Evolutionary conservation across 2,329 filamentous ascomycete species (phyloP).

Genomic region (Cadophora sp.): DNA sequence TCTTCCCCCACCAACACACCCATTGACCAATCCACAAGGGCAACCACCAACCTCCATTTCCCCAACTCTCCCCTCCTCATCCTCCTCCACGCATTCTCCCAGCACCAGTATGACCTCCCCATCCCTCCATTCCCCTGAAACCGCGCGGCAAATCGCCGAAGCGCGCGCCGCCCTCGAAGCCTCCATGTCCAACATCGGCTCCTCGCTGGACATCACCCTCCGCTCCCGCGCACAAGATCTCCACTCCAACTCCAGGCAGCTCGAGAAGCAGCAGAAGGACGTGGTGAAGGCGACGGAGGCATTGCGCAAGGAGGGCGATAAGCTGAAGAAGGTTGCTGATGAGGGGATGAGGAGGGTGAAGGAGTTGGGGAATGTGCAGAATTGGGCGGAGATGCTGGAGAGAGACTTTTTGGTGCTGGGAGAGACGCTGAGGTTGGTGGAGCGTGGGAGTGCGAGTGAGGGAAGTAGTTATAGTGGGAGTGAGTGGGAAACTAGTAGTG

Average conservation of each 20-base stretch:
- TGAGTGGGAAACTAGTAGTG: constrained; percentile 18
- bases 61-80: constrained; percentile 26
- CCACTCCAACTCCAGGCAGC: constrained; percentile 70
- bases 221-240: constrained; percentile 71
- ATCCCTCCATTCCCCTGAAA: constrained; percentile 36
- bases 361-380: constrained; percentile 82
- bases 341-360: constrained; percentile 71
- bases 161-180: constrained; percentile 66
- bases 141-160: constrained; percentile 53
- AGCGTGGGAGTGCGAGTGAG: constrained; percentile 44
- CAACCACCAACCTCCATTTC: constrained; percentile 21
- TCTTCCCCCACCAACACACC: constrained; percentile 10
- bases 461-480: constrained; percentile 26
- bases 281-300: constrained; percentile 64
- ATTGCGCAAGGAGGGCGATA: constrained; percentile 68
- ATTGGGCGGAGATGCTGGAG: constrained; percentile 86
- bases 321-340: constrained; percentile 67
- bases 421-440: constrained; percentile 66
- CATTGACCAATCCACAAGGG: background rate
- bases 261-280: constrained; percentile 72
- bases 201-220: constrained; percentile 73
- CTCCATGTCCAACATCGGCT: constrained; percentile 60
- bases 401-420: constrained; percentile 68
- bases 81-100: constrained; percentile 24
- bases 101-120: constrained; percentile 16